These are phyloP conservation scores for Aspergillus egyptiacus DNA, from an alignment of 495 filamentous ascomycete genomes.

Conservation along the genomic window DNA sequence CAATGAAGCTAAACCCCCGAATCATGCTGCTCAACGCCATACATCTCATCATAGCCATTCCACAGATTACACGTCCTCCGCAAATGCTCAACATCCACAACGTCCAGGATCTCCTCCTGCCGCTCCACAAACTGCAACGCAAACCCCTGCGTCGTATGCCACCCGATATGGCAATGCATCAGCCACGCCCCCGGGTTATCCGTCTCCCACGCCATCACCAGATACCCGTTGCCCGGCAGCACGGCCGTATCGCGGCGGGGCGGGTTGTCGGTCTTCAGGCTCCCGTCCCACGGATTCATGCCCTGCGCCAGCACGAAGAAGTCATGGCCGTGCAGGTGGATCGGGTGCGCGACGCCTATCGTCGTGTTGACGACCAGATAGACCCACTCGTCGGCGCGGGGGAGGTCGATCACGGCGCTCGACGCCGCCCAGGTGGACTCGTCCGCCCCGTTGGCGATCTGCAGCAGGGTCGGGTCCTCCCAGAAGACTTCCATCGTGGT, in stretches of 20 bases:
- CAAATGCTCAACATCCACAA: conserved; percentile 11
- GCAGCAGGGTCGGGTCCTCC: conserved; percentile 23
- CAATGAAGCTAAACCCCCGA: neutral
- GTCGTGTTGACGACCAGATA: conserved; percentile 48
- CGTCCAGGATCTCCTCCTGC: conserved; percentile 17
- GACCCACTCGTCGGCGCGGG: conserved; percentile 57
- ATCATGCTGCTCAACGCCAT: neutral
- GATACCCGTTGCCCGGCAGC: conserved; percentile 40
- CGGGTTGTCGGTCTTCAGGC: conserved; percentile 29
- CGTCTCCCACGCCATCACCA: conserved; percentile 49
- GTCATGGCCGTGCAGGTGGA: conserved; percentile 80
- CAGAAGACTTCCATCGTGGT: conserved; percentile 26
- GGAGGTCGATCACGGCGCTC: conserved; percentile 34
- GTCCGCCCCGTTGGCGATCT: conserved; percentile 14
- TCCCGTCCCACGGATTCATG: conserved; percentile 10
- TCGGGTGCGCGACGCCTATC: conserved; percentile 63
- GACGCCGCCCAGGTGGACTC: conserved; percentile 12
- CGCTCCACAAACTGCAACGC: conserved; percentile 45
- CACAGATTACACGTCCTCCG: conserved; percentile 13
- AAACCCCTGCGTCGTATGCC: conserved; percentile 40
- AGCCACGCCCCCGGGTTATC: conserved; percentile 50
- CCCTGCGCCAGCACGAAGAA: conserved; percentile 53
- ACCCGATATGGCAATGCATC: conserved; percentile 50
- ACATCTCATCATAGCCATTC: conserved; percentile 9
- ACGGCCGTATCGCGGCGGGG: conserved; percentile 56